Evolutionary conservation across 1,139 yeast species (phyloP).

Genomic region (Nakaseomyces kungkrabaensis): DNA sequence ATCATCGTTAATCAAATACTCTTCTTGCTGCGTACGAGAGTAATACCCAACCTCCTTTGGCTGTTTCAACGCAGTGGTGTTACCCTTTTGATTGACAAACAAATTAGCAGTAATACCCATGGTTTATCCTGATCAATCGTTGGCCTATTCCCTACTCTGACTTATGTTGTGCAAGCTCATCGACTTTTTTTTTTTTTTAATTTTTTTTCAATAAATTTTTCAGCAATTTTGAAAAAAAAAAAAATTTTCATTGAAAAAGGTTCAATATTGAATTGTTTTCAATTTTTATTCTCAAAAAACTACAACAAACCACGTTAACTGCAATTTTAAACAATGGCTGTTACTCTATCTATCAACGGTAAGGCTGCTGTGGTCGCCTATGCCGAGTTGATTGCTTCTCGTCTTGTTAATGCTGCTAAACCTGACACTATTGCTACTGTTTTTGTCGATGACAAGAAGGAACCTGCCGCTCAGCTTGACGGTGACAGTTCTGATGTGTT

Average conservation of each 20-base stretch:
- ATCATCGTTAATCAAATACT: slow-evolving; percentile 36
- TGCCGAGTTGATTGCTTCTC: slow-evolving; percentile 70
- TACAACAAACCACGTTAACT: background rate
- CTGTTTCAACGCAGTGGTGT: slow-evolving; percentile 25
- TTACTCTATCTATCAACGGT: slow-evolving; percentile 59
- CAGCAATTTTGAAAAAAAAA: background rate
- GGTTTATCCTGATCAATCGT: no score
- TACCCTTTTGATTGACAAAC: slow-evolving; percentile 22
- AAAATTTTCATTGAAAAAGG: background rate
- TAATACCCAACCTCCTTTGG: slow-evolving; percentile 26
- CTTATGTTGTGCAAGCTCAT: background rate
- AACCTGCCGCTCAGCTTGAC: slow-evolving; percentile 31
- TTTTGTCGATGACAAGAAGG: slow-evolving; percentile 56
- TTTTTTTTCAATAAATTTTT: background rate
- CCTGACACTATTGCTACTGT: slow-evolving; percentile 46
- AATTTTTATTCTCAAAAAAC: background rate
- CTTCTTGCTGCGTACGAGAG: slow-evolving; percentile 21
- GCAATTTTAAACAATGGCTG: slow-evolving; percentile 10
- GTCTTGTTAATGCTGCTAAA: slow-evolving; percentile 49
- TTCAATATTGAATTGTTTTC: background rate
- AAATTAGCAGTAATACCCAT: slow-evolving; percentile 18
- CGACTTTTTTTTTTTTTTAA: background rate
- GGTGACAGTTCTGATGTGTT: slow-evolving; percentile 34
- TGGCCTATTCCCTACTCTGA: no score
- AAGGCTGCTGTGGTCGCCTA: slow-evolving; percentile 79